Evolutionary conservation across 2,329 filamentous ascomycete species (phyloP).

Genomic region (Aspergillus alliaceus): DNA sequence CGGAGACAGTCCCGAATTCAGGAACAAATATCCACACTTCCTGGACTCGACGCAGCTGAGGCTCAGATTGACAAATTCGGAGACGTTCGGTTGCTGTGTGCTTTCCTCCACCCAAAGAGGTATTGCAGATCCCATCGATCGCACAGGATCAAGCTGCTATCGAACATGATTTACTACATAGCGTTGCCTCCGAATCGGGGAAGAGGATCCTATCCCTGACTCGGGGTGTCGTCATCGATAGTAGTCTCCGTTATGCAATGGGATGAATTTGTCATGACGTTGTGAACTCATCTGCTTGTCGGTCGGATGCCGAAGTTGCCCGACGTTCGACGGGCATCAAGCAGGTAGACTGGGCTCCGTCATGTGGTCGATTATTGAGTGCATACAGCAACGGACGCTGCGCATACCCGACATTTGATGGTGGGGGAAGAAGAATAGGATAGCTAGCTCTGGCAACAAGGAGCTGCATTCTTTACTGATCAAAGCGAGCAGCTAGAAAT

Average conservation of each 20-base stretch:
- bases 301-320: neutral
- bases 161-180: neutral
- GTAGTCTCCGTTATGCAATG: neutral
- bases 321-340: neutral
- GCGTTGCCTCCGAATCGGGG: neutral
- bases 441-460: neutral
- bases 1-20: neutral
- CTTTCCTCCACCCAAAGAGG: neutral
- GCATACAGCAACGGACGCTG: neutral
- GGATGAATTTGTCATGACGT: neutral
- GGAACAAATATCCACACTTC: neutral
- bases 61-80: neutral
- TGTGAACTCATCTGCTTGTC: neutral
- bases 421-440: neutral
- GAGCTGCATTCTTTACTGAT: neutral
- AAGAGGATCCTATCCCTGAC: neutral
- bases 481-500: neutral
- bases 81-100: neutral
- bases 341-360: neutral
- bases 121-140: neutral
- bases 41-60: neutral
- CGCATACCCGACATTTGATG: neutral
- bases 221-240: neutral
- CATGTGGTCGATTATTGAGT: neutral
- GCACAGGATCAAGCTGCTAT: neutral